Evolutionary conservation across 305 asterid species (phyloP).

Genomic region (Fraxinus floribunda): DNA sequence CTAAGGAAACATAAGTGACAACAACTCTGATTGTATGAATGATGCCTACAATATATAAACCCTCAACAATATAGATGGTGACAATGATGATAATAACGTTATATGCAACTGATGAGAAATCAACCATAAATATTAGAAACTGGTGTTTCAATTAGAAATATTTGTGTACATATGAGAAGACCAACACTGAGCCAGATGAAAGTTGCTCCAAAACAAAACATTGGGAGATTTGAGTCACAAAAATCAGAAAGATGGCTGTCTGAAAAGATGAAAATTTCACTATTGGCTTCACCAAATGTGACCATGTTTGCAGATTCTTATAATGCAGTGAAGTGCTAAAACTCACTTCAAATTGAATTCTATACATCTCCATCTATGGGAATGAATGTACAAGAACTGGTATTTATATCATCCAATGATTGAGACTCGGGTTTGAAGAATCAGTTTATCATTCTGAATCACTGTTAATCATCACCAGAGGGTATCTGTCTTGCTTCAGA

Average conservation of each 20-base stretch:
- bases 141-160: constrained; percentile 23
- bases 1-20: constrained; percentile 23
- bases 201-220: constrained; percentile 29
- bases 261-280: constrained; percentile 38
- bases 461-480: constrained; percentile 67
- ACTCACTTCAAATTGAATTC: constrained; percentile 48
- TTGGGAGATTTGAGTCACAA: constrained; percentile 30
- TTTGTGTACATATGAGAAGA: constrained; percentile 19
- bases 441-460: constrained; percentile 70
- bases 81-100: constrained; percentile 17
- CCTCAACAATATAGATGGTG: constrained; percentile 1
- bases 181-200: constrained; percentile 23
- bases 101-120: constrained; percentile 7
- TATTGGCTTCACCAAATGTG: constrained; percentile 53
- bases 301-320: constrained; percentile 46
- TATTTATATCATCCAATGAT: constrained; percentile 49
- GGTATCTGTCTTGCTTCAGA: constrained; percentile 73
- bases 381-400: constrained; percentile 74
- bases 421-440: constrained; percentile 36
- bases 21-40: neutral
- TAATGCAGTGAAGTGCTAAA: constrained; percentile 39
- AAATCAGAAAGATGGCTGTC: constrained; percentile 33
- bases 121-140: constrained; percentile 21
- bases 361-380: constrained; percentile 69
- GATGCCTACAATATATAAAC: constrained; percentile 5